Conservation (phyloP, 331 rosid genomes). For the Malus hybrid region DNA sequence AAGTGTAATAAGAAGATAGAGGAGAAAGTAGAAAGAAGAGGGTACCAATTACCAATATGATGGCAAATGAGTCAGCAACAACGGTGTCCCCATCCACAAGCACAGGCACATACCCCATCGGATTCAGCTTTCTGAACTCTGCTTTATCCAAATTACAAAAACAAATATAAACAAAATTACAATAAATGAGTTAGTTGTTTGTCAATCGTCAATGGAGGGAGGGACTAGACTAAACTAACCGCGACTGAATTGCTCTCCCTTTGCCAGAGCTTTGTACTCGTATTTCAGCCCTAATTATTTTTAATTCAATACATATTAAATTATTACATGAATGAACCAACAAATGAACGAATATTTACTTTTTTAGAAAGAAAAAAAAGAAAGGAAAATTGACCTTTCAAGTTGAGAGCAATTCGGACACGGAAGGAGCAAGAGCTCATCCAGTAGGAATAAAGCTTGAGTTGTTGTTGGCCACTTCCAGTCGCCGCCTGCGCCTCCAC, state of each 20-base stretch:
- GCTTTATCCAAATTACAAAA: background rate
- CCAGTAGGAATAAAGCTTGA: slow-evolving; percentile 58
- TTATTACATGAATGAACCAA: no score
- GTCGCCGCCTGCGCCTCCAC: slow-evolving; percentile 1
- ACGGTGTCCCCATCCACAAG: slow-evolving; percentile 49
- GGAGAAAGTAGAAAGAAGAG: background rate
- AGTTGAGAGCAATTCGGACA: slow-evolving; percentile 68
- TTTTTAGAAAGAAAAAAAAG: background rate
- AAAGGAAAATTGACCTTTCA: slow-evolving; percentile 38
- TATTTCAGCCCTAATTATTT: slow-evolving; percentile 41
- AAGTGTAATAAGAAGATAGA: background rate
- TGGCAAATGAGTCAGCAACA: slow-evolving; percentile 66
- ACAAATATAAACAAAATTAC: no score
- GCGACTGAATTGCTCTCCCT: slow-evolving; percentile 53
- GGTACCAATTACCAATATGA: slow-evolving; percentile 34
- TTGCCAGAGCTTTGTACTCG: slow-evolving; percentile 42
- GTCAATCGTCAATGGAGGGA: no score
- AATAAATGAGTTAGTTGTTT: no score
- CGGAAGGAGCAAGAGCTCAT: slow-evolving; percentile 64
- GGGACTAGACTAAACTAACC: slow-evolving; percentile 26
- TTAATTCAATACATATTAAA: no score
- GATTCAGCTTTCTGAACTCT: slow-evolving; percentile 64
- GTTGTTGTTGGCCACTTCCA: slow-evolving; percentile 6
- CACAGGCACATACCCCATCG: slow-evolving; percentile 65
- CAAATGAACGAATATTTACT: background rate